Conservation (phyloP, 495 filamentous ascomycete species). For the Aspergillus saccharolyticus region DNA sequence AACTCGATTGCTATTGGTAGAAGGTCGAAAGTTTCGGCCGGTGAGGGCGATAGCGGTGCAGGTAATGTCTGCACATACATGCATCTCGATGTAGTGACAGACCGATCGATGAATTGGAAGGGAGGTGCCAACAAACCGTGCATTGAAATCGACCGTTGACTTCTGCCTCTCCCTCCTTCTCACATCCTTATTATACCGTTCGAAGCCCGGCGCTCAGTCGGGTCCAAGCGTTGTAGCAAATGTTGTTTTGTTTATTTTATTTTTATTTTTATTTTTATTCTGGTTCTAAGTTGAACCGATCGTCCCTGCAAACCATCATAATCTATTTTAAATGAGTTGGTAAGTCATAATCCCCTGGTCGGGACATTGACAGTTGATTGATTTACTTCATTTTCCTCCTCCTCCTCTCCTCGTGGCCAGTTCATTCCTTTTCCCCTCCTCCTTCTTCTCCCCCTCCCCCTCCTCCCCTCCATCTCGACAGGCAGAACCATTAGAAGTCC, state of each 20-base stretch:
- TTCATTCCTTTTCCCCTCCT: not conserved
- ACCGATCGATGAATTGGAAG: not conserved
- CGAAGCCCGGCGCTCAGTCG: constrained; percentile 2
- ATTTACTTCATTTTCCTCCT: not conserved
- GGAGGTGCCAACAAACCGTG: not conserved
- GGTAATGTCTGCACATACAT: not conserved
- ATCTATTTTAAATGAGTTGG: not conserved
- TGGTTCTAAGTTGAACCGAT: not conserved
- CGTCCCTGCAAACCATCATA: not conserved
- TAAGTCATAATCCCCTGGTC: not conserved
- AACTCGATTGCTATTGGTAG: no score
- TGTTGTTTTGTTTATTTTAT: not conserved
- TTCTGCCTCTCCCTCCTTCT: not conserved
- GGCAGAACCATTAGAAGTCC: not conserved
- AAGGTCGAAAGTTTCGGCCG: not conserved
- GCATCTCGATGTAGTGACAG: not conserved
- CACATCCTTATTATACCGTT: not conserved
- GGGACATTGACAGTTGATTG: not conserved
- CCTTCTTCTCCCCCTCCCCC: not conserved
- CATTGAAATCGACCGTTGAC: not conserved
- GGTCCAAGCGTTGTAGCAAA: not conserved
- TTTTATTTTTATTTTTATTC: no score
- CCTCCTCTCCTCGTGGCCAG: no score
- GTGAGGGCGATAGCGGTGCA: not conserved
- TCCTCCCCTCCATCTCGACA: not conserved